phyloP scores from a whole-genome alignment of 805 yeast species.

The Saccharomycopsis malanga region DNA sequence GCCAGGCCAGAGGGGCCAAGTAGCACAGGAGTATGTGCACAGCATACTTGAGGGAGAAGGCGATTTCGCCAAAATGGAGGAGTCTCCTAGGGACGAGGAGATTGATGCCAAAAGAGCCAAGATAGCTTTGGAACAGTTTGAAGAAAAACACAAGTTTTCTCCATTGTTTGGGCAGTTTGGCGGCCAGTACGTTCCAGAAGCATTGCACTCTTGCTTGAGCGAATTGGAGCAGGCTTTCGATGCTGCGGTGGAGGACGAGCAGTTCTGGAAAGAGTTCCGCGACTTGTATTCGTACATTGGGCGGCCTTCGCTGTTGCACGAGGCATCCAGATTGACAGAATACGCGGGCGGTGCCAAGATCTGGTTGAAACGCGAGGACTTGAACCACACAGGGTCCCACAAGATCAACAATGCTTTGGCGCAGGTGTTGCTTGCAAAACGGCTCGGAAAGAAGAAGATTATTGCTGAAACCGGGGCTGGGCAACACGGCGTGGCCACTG shows the following conservation, averaged over 20 bases:
- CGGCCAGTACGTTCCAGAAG: conserved; percentile 98
- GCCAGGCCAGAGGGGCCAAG: conserved; percentile 50
- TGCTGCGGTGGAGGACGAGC: conserved; percentile 79
- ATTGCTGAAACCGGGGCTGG: conserved; percentile 94
- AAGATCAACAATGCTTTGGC: conserved; percentile 81
- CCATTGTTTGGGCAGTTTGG: conserved; percentile 93
- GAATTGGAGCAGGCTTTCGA: conserved; percentile 88
- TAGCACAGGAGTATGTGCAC: conserved; percentile 61
- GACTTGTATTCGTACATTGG: conserved; percentile 88
- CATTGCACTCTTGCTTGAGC: conserved; percentile 80
- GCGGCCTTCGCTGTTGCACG: conserved; percentile 89
- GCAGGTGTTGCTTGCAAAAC: conserved; percentile 70
- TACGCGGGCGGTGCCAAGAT: conserved; percentile 91
- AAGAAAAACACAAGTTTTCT: conserved; percentile 59
- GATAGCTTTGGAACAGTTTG: conserved; percentile 31
- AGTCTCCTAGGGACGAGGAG: conserved; percentile 22
- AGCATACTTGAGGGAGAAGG: conserved; percentile 59
- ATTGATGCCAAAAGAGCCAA: conserved; percentile 22
- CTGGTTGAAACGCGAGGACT: conserved; percentile 97
- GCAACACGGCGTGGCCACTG: conserved; percentile 90
- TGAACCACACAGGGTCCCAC: conserved; percentile 85
- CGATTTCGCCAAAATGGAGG: conserved; percentile 24
- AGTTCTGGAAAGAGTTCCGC: conserved; percentile 89
- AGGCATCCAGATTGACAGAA: conserved; percentile 84
- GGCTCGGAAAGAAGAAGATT: conserved; percentile 68